Percentiles rank a stretch among this genome's conserved stretches.
These are phyloP conservation scores for Rhizopus arrhizus DNA, from an alignment of 371 early-diverging fungal genomes.

Conservation along the genomic window DNA sequence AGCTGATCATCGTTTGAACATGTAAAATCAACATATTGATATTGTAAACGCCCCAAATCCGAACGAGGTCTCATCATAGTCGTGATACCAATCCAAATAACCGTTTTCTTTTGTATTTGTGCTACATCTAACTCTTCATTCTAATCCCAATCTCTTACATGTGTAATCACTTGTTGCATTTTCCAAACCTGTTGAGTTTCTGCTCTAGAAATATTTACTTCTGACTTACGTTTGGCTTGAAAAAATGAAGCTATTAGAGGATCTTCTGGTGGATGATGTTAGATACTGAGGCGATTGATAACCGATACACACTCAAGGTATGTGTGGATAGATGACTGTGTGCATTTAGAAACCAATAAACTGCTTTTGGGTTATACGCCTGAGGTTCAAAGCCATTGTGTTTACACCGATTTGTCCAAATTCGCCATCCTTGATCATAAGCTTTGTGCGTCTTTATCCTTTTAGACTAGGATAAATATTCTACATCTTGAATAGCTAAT, in stretches of 20 bases:
- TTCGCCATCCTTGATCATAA: constrained; percentile 11
- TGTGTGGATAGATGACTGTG: neutral
- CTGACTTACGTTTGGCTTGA: constrained; percentile 3
- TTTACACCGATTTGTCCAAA: constrained; percentile 6
- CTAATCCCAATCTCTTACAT: neutral
- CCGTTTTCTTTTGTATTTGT: constrained; percentile 6
- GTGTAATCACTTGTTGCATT: neutral
- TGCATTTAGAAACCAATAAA: neutral
- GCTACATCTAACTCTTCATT: neutral
- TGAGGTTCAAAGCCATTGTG: neutral
- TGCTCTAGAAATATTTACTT: neutral
- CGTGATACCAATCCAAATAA: neutral
- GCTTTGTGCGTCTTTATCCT: neutral
- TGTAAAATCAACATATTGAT: neutral
- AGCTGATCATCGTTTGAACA: neutral
- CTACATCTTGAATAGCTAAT: neutral
- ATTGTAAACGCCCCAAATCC: neutral
- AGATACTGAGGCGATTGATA: constrained; percentile 7
- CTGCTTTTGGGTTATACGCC: neutral
- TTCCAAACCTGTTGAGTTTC: neutral
- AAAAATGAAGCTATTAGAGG: neutral
- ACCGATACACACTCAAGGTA: neutral
- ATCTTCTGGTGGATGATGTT: neutral
- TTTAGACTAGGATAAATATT: neutral
- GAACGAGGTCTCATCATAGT: constrained; percentile 7